Base-by-base conservation (phyloP, 2,329 filamentous ascomycete genomes). In the Pleurostoma richardsiae region DNA sequence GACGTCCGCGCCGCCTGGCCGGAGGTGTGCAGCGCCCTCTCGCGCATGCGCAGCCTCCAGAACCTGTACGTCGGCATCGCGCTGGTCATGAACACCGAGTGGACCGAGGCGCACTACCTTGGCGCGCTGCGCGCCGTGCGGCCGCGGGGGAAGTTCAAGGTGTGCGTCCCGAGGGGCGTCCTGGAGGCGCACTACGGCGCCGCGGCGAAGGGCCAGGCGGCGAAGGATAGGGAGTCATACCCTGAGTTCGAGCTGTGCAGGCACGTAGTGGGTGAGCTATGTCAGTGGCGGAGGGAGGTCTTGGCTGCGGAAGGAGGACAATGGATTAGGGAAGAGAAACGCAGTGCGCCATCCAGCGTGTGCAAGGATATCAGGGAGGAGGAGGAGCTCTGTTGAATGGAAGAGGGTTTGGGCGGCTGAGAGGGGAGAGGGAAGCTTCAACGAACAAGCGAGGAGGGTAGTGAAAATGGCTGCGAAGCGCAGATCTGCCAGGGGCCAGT, bases 31-130 rank as follows among this genome's bases (percentile, higher is more conserved):
- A 43, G 43, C 30, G 46, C 46, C 39, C 46, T 51, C 33, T 33
- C 33, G 33, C 31, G 43, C 29, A 43, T 51, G 38, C 30, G 36
- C 30, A 30, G 40, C 19, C 41, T 51, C 28, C 46, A 43, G 33
- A 49, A 51, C 41, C 46, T 51, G 41, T 51, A 51, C 41, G 46
- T 51, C 38, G 49, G 46, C 36, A 46, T 51, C 29, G 43, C 46
- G 5, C 43, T 51, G 41, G 42, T 41, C 30, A 41, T 40, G 36
- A 42, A 41, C 29, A 43, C 39, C 33, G 43, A 36, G 30, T 39
- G 42, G 19, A 39, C 49, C 31, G 49, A 51, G 46, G 49, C 42
- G 27, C 42, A 43, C 27, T 51, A 51, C 43, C 43, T 51, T 27
- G 29, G 33, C 19, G 46, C 39, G 39, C 29, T 27, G 40, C 47